These are phyloP conservation scores for Pyrus pyrifolia DNA, from an alignment of 306 rosid genomes.

Conservation along the genomic window DNA sequence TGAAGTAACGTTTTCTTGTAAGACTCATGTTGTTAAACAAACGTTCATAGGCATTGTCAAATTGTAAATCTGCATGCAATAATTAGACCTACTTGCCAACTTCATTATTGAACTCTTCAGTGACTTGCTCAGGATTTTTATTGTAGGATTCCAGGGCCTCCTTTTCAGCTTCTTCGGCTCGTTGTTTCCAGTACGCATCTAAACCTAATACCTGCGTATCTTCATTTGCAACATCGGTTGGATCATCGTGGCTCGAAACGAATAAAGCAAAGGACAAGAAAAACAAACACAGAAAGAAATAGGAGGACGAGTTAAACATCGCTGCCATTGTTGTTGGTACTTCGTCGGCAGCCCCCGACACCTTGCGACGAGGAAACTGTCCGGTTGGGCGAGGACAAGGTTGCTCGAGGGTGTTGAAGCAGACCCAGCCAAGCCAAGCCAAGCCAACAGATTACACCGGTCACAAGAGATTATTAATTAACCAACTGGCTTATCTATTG, in stretches of 20 bases:
- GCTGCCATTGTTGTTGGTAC: background rate
- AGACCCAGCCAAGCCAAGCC: slow-evolving; percentile 1
- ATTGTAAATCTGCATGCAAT: background rate
- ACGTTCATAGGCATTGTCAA: no score
- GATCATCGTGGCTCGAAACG: background rate
- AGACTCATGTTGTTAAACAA: background rate
- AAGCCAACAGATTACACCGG: background rate
- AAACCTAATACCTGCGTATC: background rate
- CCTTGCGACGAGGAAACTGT: background rate
- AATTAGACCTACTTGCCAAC: slow-evolving; percentile 35
- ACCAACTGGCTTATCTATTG: background rate
- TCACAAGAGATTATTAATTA: background rate
- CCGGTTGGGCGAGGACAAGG: background rate
- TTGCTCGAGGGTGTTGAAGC: background rate
- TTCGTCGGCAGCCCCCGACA: background rate
- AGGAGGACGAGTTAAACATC: background rate
- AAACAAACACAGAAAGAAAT: slow-evolving; percentile 2
- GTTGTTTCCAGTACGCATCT: slow-evolving; percentile 50
- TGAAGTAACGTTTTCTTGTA: background rate
- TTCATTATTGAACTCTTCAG: slow-evolving; percentile 24
- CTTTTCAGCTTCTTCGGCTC: slow-evolving; percentile 23
- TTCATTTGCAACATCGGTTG: background rate
- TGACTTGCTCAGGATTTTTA: slow-evolving; percentile 32
- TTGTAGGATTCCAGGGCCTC: slow-evolving; percentile 18
- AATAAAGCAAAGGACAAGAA: slow-evolving; percentile 20